Conservation (phyloP, 176 grass and related monocot genomes). For the Sorghum bicolor region DNA sequence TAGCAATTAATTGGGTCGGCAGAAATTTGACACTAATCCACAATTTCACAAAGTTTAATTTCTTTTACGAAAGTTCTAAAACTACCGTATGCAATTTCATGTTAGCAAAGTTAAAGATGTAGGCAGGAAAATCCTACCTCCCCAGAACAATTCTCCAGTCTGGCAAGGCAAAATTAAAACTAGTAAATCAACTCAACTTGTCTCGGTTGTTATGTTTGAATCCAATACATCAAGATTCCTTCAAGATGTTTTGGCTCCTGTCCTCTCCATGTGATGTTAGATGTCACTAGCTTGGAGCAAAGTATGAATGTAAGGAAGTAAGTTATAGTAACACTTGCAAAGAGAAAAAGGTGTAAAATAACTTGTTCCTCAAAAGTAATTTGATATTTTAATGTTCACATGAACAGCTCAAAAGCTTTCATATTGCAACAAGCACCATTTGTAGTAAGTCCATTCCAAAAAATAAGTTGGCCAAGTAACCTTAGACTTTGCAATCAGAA, state of each 20-base stretch:
- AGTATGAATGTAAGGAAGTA: not conserved
- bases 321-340: not conserved
- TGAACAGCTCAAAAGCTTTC: constrained; percentile 13
- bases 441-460: not conserved
- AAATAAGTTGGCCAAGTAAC: not conserved
- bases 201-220: not conserved
- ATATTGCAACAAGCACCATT: not conserved
- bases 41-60: not conserved
- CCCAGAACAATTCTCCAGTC: not conserved
- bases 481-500: not conserved
- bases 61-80: not conserved
- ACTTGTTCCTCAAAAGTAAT: not conserved
- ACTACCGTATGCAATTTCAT: not conserved
- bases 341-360: not conserved
- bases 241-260: not conserved
- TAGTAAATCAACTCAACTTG: not conserved
- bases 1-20: not conserved
- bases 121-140: not conserved
- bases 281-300: not conserved
- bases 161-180: not conserved
- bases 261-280: not conserved
- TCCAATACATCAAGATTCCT: not conserved
- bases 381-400: not conserved
- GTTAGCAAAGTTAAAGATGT: not conserved
- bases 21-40: not conserved